Percentiles rank a stretch among this genome's conserved stretches.
These are phyloP conservation scores for Hypoxylon fragiforme DNA, from an alignment of 495 filamentous ascomycete genomes.

Conservation along the genomic window DNA sequence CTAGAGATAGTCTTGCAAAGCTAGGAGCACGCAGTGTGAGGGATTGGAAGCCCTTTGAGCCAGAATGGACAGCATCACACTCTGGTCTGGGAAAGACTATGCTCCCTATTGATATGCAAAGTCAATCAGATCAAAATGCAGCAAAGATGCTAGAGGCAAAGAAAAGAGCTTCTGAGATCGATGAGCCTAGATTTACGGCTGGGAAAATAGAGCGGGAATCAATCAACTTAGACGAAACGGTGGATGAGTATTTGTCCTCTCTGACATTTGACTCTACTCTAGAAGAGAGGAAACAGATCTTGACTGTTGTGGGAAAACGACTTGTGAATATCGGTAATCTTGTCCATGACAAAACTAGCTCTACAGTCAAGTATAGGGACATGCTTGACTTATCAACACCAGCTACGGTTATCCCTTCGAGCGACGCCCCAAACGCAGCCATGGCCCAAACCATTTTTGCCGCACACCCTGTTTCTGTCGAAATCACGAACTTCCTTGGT, in stretches of 20 bases:
- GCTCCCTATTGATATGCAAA: constrained; percentile 9
- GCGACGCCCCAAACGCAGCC: neutral
- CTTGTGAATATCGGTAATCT: constrained; percentile 1
- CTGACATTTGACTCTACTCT: constrained; percentile 8
- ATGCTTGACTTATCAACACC: constrained; percentile 5
- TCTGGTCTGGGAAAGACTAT: constrained; percentile 11
- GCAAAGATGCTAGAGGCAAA: too few relatives aligned
- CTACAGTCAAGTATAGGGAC: constrained; percentile 5
- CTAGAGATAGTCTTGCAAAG: constrained; percentile 33
- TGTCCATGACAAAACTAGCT: neutral
- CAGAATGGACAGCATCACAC: constrained; percentile 1
- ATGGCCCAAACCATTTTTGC: constrained; percentile 21
- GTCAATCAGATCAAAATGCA: constrained; percentile 1
- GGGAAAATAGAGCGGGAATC: constrained; percentile 4
- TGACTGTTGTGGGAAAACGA: constrained; percentile 9
- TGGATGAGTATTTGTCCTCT: constrained; percentile 14
- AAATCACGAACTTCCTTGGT: constrained; percentile 42
- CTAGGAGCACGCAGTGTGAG: constrained; percentile 36
- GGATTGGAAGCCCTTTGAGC: constrained; percentile 22
- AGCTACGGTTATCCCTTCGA: neutral
- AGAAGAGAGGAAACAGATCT: constrained; percentile 1
- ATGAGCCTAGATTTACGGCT: neutral
- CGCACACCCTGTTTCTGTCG: constrained; percentile 34
- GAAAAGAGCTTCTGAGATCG: neutral
- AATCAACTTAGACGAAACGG: constrained; percentile 1